Percentiles rank a stretch among this genome's conserved stretches.
phyloP scores from a whole-genome alignment of 108 stramenopile species.

The Parmales sp. region DNA sequence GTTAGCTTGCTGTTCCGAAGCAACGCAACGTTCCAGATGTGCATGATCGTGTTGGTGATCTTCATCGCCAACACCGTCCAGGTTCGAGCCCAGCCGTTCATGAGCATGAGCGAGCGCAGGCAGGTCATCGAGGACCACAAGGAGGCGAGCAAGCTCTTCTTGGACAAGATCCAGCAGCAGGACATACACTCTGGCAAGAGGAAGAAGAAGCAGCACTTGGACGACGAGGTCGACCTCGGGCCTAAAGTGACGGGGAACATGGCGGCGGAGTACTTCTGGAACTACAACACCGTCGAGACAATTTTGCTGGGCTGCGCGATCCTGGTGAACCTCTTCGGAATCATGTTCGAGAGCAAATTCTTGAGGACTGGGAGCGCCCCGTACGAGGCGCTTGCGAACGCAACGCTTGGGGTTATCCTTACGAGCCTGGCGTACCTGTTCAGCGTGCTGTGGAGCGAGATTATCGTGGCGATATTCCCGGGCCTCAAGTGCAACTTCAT shows the following conservation, averaged over 20 bases:
- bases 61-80: not conserved
- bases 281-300: constrained; percentile 26
- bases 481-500: not conserved
- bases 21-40: constrained; percentile 21
- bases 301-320: constrained; percentile 14
- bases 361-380: not conserved
- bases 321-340: constrained; percentile 11
- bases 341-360: constrained; percentile 15
- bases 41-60: constrained; percentile 11
- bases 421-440: not conserved
- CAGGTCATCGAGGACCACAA: not conserved
- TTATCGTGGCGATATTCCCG: not conserved
- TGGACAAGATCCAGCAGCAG: not conserved
- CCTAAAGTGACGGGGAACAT: not conserved
- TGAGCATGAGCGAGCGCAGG: constrained; percentile 15
- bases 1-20: constrained; percentile 7
- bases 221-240: not conserved
- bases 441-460: constrained; percentile 5
- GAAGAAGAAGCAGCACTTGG: not conserved
- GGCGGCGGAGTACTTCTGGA: constrained; percentile 5
- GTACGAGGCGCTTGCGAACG: not conserved
- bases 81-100: constrained; percentile 7
- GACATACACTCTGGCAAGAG: not conserved
- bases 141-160: not conserved
- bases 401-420: not conserved